Base-by-base conservation (phyloP, 1,284 basidiomycete species). In the Sanguinoderma infundibulare region DNA sequence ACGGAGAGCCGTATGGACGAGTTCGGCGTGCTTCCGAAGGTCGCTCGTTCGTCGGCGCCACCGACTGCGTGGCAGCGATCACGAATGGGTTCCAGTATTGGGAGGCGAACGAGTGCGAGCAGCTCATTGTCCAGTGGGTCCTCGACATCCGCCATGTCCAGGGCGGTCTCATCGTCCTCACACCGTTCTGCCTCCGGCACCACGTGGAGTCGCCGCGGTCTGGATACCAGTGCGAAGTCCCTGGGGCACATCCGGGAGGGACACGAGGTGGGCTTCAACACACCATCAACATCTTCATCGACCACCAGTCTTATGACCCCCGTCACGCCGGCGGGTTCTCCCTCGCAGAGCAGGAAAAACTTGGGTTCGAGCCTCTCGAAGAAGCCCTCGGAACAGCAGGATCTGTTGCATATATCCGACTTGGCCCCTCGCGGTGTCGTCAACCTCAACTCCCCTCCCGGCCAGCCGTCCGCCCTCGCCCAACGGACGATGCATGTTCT, bases 1-100 rank as follows among this genome's bases (percentile, higher is more conserved):
- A 47, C 65, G 15, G 65, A 66, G 22, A 58, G 52, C 4, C 62
- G 68, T n/a, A 60, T 64, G 56, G 66, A 61, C 35, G 64, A 66
- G 44, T 66, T 66, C 28, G 64, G 61, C 10, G 28, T 66, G 26
- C 55, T 66, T 30, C 44, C 63, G 10, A 55, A 62, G 60, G 26
- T 46, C 42, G 39, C 65, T 32, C 66, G 62, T 20, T 55, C 67
- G 5, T 61, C 69, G 4, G 42, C 64, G 10, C 74, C 73, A 7
- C 73, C 72, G 8, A 72, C 72, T 20, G 67, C 73, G 3, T 72
- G 73, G 70, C 58, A 55, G 53, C 61, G 63, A 28, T 51, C 57
- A 26, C 58, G 57, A n/a, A 32, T 22, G 50, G 53, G 34, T 46
- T 50, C 55, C 49, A 61, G 53, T 17, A 52, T 39, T 7, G 61